Percentiles rank a stretch among this genome's conserved stretches.
Evolutionary conservation across 495 filamentous ascomycete species (phyloP).

Genomic region (Halenospora varia): DNA sequence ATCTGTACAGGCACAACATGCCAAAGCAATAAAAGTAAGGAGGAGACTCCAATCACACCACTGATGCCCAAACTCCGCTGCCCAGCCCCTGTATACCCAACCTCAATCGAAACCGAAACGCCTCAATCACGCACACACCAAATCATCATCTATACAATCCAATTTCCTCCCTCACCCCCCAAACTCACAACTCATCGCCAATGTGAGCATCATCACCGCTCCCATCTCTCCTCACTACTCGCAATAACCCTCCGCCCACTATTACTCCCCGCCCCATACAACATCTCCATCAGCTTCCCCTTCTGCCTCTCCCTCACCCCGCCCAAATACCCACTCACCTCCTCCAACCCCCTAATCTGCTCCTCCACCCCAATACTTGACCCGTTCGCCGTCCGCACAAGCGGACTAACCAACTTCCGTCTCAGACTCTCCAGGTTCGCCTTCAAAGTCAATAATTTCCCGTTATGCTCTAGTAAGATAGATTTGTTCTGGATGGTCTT

Average conservation of each 20-base stretch:
- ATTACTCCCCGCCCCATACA: conserved; percentile 58
- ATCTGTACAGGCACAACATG: too few species aligned
- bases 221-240: conserved; percentile 11
- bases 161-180: too few species aligned
- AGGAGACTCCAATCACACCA: too few species aligned
- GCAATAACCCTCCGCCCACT: conserved; percentile 13
- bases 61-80: too few species aligned
- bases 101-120: too few species aligned
- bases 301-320: conserved; percentile 73
- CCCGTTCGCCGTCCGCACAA: conserved; percentile 64
- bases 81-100: too few species aligned
- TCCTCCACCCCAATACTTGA: conserved; percentile 71
- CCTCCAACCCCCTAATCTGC: conserved; percentile 77
- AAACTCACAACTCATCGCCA: too few species aligned
- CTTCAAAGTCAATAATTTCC: conserved; percentile 72
- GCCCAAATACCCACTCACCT: conserved; percentile 70
- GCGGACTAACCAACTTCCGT: conserved; percentile 72
- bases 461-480: conserved; percentile 77
- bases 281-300: conserved; percentile 73
- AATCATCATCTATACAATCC: too few species aligned
- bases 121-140: too few species aligned
- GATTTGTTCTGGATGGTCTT: conserved; percentile 84
- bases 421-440: conserved; percentile 74
- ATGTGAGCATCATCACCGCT: conserved; percentile 8
- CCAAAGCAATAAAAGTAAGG: too few species aligned